Conservation (phyloP, 2,329 filamentous ascomycete species). For the Eurotiales sp. region DNA sequence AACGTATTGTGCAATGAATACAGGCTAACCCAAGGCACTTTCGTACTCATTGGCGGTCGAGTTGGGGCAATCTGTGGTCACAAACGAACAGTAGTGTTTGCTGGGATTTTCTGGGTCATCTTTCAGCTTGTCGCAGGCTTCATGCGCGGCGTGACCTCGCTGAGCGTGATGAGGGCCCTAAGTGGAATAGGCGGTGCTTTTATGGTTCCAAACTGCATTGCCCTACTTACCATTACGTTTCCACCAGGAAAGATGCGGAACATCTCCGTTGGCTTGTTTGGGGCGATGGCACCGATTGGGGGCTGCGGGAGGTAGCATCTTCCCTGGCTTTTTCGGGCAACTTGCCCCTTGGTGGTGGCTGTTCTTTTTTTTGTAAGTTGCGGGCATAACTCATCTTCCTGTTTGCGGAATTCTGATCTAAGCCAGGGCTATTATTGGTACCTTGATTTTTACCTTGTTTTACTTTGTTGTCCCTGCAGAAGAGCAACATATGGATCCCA, state of each 20-base stretch:
- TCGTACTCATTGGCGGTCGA: slow-evolving; percentile 55
- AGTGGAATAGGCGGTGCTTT: slow-evolving; percentile 51
- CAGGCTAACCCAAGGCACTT: slow-evolving; percentile 53
- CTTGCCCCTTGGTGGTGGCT: slow-evolving; percentile 47
- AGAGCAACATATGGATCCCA: slow-evolving; percentile 31
- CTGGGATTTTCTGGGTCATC: slow-evolving; percentile 53
- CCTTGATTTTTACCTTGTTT: slow-evolving; percentile 20
- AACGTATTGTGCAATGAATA: too few relatives aligned
- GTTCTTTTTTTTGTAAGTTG: slow-evolving; percentile 37
- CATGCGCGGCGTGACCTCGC: slow-evolving; percentile 38
- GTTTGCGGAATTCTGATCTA: too few relatives aligned
- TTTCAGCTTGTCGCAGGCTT: slow-evolving; percentile 53
- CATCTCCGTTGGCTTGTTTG: slow-evolving; percentile 46
- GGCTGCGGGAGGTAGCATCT: too few relatives aligned
- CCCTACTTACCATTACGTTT: slow-evolving; percentile 48
- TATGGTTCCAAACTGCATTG: slow-evolving; percentile 51
- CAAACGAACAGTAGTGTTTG: slow-evolving; percentile 52
- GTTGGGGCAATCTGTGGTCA: slow-evolving; percentile 58
- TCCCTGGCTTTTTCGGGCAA: too few relatives aligned
- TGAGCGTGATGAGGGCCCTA: slow-evolving; percentile 45
- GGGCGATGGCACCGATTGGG: slow-evolving; percentile 46
- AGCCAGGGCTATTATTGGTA: too few relatives aligned
- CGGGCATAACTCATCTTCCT: too few relatives aligned
- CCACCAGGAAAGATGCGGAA: slow-evolving; percentile 47
- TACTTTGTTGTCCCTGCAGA: slow-evolving; percentile 26